These are phyloP conservation scores for Diaporthe sp. DNA, from an alignment of 2,329 filamentous ascomycete genomes.

Conservation along the genomic window DNA sequence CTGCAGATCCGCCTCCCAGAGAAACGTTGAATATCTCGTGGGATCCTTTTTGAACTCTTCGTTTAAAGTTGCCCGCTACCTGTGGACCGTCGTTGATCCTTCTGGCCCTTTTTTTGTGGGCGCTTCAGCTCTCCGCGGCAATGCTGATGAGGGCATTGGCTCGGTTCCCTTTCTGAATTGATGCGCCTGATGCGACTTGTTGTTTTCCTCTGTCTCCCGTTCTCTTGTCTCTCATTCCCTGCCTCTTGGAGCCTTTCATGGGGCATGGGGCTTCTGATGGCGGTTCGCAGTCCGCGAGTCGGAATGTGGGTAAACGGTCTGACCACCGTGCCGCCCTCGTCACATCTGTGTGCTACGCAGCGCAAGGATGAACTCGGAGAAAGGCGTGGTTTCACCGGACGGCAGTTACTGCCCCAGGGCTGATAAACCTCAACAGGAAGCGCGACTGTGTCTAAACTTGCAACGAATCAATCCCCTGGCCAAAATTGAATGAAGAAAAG, in stretches of 20 bases:
- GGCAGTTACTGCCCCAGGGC: neutral
- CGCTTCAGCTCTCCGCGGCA: constrained; percentile 14
- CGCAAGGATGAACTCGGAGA: constrained; percentile 11
- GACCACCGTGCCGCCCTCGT: constrained; percentile 1
- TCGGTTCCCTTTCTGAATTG: neutral
- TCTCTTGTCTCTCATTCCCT: neutral
- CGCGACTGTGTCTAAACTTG: neutral
- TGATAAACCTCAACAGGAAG: neutral
- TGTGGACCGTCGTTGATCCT: constrained; percentile 20
- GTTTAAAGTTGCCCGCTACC: constrained; percentile 13
- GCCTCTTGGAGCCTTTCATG: neutral
- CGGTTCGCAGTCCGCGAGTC: constrained; percentile 14
- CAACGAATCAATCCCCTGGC: neutral
- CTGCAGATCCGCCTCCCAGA: constrained; percentile 12
- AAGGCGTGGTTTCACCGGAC: neutral
- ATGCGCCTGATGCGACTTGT: neutral
- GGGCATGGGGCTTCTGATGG: neutral
- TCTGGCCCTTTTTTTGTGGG: constrained; percentile 14
- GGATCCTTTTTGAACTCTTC: constrained; percentile 2
- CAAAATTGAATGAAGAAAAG: neutral
- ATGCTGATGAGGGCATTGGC: constrained; percentile 5
- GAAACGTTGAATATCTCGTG: constrained; percentile 24
- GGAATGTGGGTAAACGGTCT: constrained; percentile 3
- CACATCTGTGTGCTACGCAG: constrained; percentile 25
- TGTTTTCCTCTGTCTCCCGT: neutral